These are phyloP conservation scores for Entomortierella parvispora DNA, from an alignment of 192 early-diverging fungal species.

Conservation along the genomic window DNA sequence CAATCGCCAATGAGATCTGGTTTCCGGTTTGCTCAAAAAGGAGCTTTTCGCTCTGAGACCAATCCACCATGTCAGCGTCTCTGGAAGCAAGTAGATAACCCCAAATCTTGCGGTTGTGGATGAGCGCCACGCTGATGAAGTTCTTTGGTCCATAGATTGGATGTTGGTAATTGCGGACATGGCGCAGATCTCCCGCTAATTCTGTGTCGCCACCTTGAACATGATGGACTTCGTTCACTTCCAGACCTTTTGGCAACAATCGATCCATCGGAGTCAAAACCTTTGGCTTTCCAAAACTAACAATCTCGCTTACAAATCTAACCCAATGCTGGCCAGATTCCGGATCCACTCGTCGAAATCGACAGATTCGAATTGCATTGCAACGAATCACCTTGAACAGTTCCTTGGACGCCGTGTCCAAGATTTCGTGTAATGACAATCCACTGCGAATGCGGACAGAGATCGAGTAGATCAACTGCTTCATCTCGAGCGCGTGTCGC, in stretches of 20 bases:
- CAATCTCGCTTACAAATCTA: conserved; percentile 32
- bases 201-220: conserved; percentile 12
- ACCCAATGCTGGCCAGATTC: conserved; percentile 43
- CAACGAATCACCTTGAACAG: conserved; percentile 49
- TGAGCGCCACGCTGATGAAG: conserved; percentile 40
- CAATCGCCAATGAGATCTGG: conserved; percentile 55
- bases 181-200: conserved; percentile 16
- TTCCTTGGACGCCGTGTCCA: conserved; percentile 41
- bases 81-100: conserved; percentile 48
- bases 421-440: conserved; percentile 35
- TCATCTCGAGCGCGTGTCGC: conserved; percentile 46
- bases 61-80: conserved; percentile 28
- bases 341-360: conserved; percentile 27
- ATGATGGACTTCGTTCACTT: neutral
- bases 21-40: conserved; percentile 55
- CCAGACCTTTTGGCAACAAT: conserved; percentile 29
- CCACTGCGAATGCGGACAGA: conserved; percentile 48
- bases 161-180: conserved; percentile 24
- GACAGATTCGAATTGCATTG: conserved; percentile 45
- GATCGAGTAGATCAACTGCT: conserved; percentile 52
- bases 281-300: conserved; percentile 31
- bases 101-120: conserved; percentile 44
- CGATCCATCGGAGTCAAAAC: conserved; percentile 26
- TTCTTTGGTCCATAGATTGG: conserved; percentile 33
- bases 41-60: conserved; percentile 50